These are phyloP conservation scores for Aspergillus glaucus DNA, from an alignment of 2,329 filamentous ascomycete genomes.

Conservation along the genomic window DNA sequence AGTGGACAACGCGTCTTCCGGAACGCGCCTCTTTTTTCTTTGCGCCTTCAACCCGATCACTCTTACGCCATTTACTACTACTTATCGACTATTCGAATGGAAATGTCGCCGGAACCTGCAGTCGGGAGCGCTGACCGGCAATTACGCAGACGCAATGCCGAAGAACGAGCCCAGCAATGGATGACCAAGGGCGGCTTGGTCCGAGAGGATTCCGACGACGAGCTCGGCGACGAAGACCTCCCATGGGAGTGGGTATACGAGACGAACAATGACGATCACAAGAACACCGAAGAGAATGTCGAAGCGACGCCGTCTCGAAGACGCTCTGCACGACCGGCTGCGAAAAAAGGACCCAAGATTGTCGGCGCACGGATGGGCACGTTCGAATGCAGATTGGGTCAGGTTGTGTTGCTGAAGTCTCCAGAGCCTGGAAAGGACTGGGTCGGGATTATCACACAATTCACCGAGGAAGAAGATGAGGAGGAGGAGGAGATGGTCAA, in stretches of 20 bases:
- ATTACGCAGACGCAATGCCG: slow-evolving; percentile 17
- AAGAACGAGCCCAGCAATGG: slow-evolving; percentile 40
- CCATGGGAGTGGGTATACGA: slow-evolving; percentile 76
- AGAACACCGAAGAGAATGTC: slow-evolving; percentile 6
- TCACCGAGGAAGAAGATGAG: slow-evolving; percentile 66
- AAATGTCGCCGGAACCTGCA: slow-evolving; percentile 14
- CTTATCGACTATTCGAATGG: neutral
- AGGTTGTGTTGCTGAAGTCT: slow-evolving; percentile 79
- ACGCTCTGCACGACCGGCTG: slow-evolving; percentile 23
- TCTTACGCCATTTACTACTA: neutral
- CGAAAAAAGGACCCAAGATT: slow-evolving; percentile 47
- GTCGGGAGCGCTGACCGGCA: slow-evolving; percentile 11
- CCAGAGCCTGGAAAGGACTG: slow-evolving; percentile 82
- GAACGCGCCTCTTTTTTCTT: slow-evolving; percentile 17
- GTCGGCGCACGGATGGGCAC: slow-evolving; percentile 74
- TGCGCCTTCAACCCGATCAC: neutral
- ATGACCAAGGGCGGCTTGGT: slow-evolving; percentile 57
- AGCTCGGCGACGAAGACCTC: slow-evolving; percentile 65
- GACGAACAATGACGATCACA: slow-evolving; percentile 15
- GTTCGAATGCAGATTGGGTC: slow-evolving; percentile 75
- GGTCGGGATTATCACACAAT: slow-evolving; percentile 83
- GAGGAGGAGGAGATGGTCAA: slow-evolving; percentile 50
- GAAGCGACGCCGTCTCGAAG: slow-evolving; percentile 21
- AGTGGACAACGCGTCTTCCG: slow-evolving; percentile 27
- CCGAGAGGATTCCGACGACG: slow-evolving; percentile 81